A percentile compares a stretch with the other conserved stretches of the same genome.
Evolutionary conservation across 2,329 filamentous ascomycete genomes (phyloP).

Genomic region (Canariomyces notabilis): DNA sequence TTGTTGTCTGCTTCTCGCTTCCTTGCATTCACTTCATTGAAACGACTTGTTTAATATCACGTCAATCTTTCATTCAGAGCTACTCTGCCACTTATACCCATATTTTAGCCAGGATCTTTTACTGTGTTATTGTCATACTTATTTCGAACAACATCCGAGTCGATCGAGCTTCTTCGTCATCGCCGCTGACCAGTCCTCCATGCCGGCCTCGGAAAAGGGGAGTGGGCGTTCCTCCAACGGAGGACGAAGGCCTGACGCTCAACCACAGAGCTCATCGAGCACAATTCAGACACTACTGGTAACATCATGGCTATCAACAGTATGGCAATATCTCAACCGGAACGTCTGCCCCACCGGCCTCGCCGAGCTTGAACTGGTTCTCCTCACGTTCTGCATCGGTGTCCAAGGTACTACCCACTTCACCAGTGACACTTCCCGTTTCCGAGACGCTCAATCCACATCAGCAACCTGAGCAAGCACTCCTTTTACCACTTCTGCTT

Average conservation of each 20-base stretch:
- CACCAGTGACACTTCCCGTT: neutral
- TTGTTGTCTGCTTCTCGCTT: neutral
- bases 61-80: neutral
- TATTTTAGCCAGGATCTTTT: neutral
- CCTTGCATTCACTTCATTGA: neutral
- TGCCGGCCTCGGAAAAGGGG: conserved; percentile 2
- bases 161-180: neutral
- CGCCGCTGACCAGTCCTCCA: neutral
- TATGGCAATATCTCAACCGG: conserved; percentile 28
- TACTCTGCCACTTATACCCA: neutral
- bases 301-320: conserved; percentile 6
- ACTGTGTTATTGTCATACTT: neutral
- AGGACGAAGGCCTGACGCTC: neutral
- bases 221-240: neutral
- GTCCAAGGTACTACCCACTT: conserved; percentile 38
- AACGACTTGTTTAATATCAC: neutral
- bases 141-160: neutral
- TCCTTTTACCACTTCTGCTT: no score
- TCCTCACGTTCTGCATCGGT: conserved; percentile 47
- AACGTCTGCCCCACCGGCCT: conserved; percentile 36
- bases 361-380: conserved; percentile 41
- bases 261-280: neutral
- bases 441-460: no score
- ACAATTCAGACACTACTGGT: conserved; percentile 1
- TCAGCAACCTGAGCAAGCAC: no score